These are phyloP conservation scores for Lichtheimia corymbifera DNA, from an alignment of 371 early-diverging fungal genomes.

Conservation along the genomic window DNA sequence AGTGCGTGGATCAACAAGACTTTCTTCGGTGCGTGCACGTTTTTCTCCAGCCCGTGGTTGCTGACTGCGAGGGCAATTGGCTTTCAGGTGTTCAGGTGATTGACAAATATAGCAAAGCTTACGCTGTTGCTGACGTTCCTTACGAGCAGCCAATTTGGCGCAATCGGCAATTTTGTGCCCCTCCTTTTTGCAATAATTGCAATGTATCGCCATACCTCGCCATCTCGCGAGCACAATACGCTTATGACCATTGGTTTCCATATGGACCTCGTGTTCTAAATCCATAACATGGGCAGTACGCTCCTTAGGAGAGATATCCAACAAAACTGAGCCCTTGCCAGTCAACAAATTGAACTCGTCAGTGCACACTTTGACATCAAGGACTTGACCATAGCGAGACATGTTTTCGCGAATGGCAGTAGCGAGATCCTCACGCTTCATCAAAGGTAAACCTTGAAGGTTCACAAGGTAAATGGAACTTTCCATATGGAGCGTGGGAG, in stretches of 20 bases:
- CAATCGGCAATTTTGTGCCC: too few relatives aligned
- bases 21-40: too few relatives aligned
- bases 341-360: background rate
- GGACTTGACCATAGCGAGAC: background rate
- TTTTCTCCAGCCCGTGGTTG: too few relatives aligned
- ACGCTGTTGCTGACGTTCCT: too few relatives aligned
- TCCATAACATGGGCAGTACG: background rate
- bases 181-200: too few relatives aligned
- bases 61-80: too few relatives aligned
- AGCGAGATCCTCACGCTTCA: background rate
- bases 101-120: too few relatives aligned
- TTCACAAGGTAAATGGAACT: background rate
- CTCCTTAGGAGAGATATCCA: background rate
- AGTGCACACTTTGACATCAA: background rate
- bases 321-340: background rate
- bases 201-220: background rate
- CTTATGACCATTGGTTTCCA: background rate
- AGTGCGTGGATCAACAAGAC: too few relatives aligned
- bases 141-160: too few relatives aligned
- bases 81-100: too few relatives aligned
- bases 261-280: background rate
- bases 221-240: background rate
- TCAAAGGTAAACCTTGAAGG: background rate
- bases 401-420: background rate
- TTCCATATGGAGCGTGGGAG: background rate